These are phyloP conservation scores for Nannizzia gypsea DNA, from an alignment of 2,329 filamentous ascomycete genomes.

Conservation along the genomic window DNA sequence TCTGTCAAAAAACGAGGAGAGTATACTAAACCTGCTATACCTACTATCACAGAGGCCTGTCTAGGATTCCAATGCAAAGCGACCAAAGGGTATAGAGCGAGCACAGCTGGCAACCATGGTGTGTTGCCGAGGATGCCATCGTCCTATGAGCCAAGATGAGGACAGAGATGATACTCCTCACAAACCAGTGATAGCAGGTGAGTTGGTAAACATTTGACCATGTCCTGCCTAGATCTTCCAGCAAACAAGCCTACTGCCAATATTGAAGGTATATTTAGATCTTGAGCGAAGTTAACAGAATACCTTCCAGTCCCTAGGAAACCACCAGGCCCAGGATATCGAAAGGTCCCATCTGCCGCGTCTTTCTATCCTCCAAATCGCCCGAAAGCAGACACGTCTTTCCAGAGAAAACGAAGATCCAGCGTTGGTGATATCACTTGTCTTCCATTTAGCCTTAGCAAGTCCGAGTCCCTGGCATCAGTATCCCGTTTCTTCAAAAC, in stretches of 20 bases:
- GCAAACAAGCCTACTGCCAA: not conserved
- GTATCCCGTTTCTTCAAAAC: conserved; percentile 10
- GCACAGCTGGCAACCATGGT: not conserved
- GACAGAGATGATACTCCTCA: not conserved
- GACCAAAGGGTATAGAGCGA: not conserved
- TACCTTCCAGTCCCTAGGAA: not conserved
- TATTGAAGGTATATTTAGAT: no score
- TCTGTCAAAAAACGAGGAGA: not conserved
- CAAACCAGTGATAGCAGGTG: not conserved
- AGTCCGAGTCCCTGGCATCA: conserved; percentile 5
- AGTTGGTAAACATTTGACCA: not conserved
- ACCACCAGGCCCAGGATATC: not conserved
- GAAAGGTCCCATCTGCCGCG: not conserved
- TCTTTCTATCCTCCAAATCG: not conserved
- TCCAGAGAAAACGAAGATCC: conserved; percentile 14
- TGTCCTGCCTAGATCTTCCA: not conserved
- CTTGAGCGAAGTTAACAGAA: not conserved
- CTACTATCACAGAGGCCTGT: not conserved
- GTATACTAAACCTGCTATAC: not conserved
- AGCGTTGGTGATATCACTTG: conserved; percentile 21
- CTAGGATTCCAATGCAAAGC: not conserved
- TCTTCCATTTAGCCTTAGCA: conserved; percentile 9
- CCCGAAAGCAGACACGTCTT: not conserved
- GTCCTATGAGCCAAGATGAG: not conserved
- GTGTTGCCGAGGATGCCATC: not conserved